Base-by-base conservation (phyloP, 306 rosid genomes). In the Neltuma alba region DNA sequence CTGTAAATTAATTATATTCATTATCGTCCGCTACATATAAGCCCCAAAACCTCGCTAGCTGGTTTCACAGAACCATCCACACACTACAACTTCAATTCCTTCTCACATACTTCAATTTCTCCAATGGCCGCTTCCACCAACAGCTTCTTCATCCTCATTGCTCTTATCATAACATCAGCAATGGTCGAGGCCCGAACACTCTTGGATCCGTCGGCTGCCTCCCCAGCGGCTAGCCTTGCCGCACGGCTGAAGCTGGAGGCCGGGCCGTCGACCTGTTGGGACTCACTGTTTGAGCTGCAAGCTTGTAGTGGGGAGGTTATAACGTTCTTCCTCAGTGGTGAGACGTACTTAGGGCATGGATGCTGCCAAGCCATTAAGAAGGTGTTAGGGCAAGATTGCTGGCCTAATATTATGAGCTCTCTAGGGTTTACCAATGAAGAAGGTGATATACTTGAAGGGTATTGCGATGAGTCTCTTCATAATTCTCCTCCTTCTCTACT, bases 361-460 rank as follows among this genome's bases (percentile, higher is more conserved):
- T 92, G 97, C 33, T 92, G 94, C 66, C 70, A 75, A 14, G 91
- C 93, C 63, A 84, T 89, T 33, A 33, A 15, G 28, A 66, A 74
- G 62, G 80, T 81, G 20, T 86, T 92, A 61, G 85, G 78, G 3
- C 92, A 73, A 21, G 86, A 89, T 14, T 92, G 97, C 60, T 89
- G 97, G 97, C 96, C 97, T 3, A 74, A 87, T 34, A 63, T 92
- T 75, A 72, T 91, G 38, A 36, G 76, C 6, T 76, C 94, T 5
- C 79, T 92, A 11, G 97, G 97, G 11, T 85, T 87, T 60, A 92
- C 94, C 7, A 57, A 28, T 0, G 75, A 86, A 79, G 97, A 91
- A 80, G 88, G 85, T 40, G 84, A 89, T 70, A 13, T 88, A 2
- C 85, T 92, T 4, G 83, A 81, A 55, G 89, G 88, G 4, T 92